Evolutionary conservation across 139 green algal genomes (phyloP).

Genomic region (Chlamydomonas applanata): DNA sequence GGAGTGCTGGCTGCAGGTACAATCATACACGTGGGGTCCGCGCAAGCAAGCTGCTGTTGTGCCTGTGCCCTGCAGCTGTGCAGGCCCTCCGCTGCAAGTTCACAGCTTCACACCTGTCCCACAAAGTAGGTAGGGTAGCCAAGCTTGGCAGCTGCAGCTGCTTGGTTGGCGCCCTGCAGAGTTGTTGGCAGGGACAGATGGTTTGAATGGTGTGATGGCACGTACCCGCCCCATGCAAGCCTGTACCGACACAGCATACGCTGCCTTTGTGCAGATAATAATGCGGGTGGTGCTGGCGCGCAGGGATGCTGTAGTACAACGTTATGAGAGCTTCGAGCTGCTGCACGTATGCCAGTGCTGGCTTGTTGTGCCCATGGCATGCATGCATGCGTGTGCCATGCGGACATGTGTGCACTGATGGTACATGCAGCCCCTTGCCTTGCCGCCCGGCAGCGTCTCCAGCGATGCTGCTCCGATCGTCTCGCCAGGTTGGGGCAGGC

Average conservation of each 20-base stretch:
- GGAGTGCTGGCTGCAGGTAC: too few species aligned
- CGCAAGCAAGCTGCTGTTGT: not conserved
- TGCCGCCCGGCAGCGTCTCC: constrained; percentile 73
- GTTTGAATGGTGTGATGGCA: not conserved
- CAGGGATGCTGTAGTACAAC: not conserved
- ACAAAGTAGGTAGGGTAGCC: constrained; percentile 76
- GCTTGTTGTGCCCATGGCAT: too few species aligned
- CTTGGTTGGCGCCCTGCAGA: constrained; percentile 88
- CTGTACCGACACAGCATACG: too few species aligned
- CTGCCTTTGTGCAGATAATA: not conserved
- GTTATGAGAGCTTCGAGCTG: too few species aligned
- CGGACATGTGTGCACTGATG: too few species aligned
- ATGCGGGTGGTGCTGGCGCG: not conserved
- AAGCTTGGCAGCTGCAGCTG: constrained; percentile 74
- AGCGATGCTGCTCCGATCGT: constrained; percentile 65
- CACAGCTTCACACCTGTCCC: constrained; percentile 62
- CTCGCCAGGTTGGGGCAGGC: constrained; percentile 75
- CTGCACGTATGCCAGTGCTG: too few species aligned
- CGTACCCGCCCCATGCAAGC: too few species aligned
- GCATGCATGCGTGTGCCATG: too few species aligned
- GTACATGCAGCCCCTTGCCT: constrained; percentile 39
- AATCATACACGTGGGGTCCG: too few species aligned
- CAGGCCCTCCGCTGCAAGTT: too few species aligned
- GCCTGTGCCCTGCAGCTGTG: too few species aligned
- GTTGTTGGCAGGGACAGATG: too few species aligned